phyloP scores from a whole-genome alignment of 2,329 filamentous ascomycete genomes.

The Diaporthe sp. region DNA sequence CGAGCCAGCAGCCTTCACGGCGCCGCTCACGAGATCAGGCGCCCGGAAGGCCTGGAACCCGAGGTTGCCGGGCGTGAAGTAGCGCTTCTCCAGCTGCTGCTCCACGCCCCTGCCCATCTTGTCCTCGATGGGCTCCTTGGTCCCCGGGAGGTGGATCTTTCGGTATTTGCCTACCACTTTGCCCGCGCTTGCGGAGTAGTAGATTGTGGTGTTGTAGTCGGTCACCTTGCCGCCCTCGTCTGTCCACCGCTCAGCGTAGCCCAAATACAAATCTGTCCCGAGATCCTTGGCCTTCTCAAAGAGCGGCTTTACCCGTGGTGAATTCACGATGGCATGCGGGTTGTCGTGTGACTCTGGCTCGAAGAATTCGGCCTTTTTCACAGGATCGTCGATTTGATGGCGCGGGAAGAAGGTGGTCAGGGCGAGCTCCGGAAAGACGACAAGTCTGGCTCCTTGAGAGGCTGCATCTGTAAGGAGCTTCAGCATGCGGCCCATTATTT shows the following conservation, averaged over 20 bases:
- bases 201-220: slow-evolving; percentile 65
- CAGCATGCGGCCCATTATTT: slow-evolving; percentile 60
- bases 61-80: slow-evolving; percentile 61
- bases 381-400: slow-evolving; percentile 55
- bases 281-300: slow-evolving; percentile 59
- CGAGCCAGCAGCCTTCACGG: neutral
- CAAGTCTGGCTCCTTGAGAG: slow-evolving; percentile 55
- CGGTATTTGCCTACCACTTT: slow-evolving; percentile 61
- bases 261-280: slow-evolving; percentile 61
- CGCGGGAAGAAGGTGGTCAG: slow-evolving; percentile 68
- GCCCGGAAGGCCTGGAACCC: slow-evolving; percentile 64
- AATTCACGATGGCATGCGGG: slow-evolving; percentile 47
- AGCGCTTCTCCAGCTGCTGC: slow-evolving; percentile 66
- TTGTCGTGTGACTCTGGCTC: slow-evolving; percentile 54
- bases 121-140: slow-evolving; percentile 55
- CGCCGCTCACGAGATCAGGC: slow-evolving; percentile 51
- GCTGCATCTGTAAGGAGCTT: slow-evolving; percentile 58
- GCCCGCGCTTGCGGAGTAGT: slow-evolving; percentile 55
- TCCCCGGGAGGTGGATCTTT: slow-evolving; percentile 65
- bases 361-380: slow-evolving; percentile 60
- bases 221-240: slow-evolving; percentile 48
- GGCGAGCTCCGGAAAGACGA: slow-evolving; percentile 65
- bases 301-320: slow-evolving; percentile 57
- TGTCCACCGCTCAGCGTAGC: slow-evolving; percentile 60
- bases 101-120: slow-evolving; percentile 55